A percentile compares a stretch with the other conserved stretches of the same genome.
Conservation (phyloP, 106 monocot genomes). For the Phalaenopsis aphrodite region DNA sequence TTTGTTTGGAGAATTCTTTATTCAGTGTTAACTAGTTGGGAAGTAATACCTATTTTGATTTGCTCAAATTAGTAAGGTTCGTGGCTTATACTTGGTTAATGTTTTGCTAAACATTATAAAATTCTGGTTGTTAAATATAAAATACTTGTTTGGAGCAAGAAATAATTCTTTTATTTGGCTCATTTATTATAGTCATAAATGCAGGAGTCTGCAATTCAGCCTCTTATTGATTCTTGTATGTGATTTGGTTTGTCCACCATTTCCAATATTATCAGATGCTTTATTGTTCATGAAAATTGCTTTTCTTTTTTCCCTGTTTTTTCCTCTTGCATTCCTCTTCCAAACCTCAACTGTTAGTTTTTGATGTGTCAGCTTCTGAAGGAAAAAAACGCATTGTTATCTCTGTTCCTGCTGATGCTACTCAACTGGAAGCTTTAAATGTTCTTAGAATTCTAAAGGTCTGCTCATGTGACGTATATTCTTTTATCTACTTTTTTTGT, state of each 20-base stretch:
- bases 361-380: slow-evolving; percentile 12
- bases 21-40: not conserved
- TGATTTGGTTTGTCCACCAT: not conserved
- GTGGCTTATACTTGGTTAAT: not conserved
- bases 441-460: slow-evolving; percentile 76
- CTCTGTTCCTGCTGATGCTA: slow-evolving; percentile 50
- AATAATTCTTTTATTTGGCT: not conserved
- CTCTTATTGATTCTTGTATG: not conserved
- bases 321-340: not conserved
- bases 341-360: not conserved
- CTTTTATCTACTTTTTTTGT: not conserved
- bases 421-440: slow-evolving; percentile 62
- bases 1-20: not conserved
- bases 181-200: not conserved
- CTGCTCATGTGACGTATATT: not conserved
- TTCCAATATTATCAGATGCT: not conserved
- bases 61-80: not conserved
- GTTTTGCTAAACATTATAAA: not conserved
- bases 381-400: slow-evolving; percentile 27
- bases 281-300: not conserved
- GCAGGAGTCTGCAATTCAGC: not conserved
- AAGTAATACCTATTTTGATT: not conserved
- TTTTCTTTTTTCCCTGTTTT: not conserved
- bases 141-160: not conserved
- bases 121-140: not conserved